Conservation (phyloP, 176 grass and related monocot species). For the Panicum miliaceum region DNA sequence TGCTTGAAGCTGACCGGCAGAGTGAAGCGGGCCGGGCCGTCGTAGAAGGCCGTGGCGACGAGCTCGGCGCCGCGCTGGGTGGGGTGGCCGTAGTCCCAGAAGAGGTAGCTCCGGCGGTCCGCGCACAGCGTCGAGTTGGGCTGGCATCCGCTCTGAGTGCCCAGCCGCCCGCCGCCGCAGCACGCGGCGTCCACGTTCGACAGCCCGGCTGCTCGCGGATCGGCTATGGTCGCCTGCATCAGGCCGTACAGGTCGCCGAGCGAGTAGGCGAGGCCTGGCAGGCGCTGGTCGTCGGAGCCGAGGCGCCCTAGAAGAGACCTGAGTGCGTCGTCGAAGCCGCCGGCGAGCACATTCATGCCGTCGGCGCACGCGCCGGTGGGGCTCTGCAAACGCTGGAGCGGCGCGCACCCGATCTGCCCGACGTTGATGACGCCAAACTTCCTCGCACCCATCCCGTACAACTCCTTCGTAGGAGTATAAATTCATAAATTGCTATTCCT, state of each 20-base stretch:
- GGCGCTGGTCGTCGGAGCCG: background rate
- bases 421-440: slow-evolving; percentile 44
- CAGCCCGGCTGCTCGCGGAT: background rate
- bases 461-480: background rate
- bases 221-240: background rate
- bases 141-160: background rate
- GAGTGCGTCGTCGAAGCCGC: slow-evolving; percentile 10
- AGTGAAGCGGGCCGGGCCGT: background rate
- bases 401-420: slow-evolving; percentile 40
- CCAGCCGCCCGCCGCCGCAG: slow-evolving; percentile 46
- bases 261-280: slow-evolving; percentile 39
- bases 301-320: background rate
- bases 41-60: background rate
- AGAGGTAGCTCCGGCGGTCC: slow-evolving; percentile 9
- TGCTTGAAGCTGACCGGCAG: slow-evolving; percentile 35
- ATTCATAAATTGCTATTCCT: background rate
- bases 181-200: slow-evolving; percentile 26
- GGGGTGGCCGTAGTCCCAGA: slow-evolving; percentile 47
- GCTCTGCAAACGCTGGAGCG: background rate
- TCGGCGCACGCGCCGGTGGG: slow-evolving; percentile 17
- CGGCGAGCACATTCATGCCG: slow-evolving; percentile 15
- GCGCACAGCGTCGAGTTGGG: slow-evolving; percentile 5
- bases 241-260: slow-evolving; percentile 23
- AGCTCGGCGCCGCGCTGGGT: slow-evolving; percentile 19
- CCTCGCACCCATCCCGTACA: slow-evolving; percentile 45